These are phyloP conservation scores for Penicillium verhagenii DNA, from an alignment of 495 filamentous ascomycete species.

Conservation along the genomic window DNA sequence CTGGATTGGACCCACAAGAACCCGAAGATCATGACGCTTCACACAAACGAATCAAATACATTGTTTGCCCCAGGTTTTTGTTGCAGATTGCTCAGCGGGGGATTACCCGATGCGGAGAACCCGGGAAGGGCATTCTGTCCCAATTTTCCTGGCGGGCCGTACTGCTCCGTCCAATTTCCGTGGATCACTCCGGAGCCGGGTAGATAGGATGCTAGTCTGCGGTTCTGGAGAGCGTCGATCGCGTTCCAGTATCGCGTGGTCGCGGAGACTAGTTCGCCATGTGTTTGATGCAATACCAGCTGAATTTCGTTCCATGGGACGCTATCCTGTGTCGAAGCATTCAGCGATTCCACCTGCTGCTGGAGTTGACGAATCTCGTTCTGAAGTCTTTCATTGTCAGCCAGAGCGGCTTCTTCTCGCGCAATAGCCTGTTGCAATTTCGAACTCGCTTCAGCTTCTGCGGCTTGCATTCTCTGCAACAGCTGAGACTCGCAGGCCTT, in stretches of 20 bases:
- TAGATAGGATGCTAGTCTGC: slow-evolving; percentile 14
- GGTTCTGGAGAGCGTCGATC: slow-evolving; percentile 12
- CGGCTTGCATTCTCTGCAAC: not conserved
- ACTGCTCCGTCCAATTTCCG: slow-evolving; percentile 4
- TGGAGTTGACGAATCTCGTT: slow-evolving; percentile 7
- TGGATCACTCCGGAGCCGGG: slow-evolving; percentile 14
- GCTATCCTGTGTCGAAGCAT: slow-evolving; percentile 10
- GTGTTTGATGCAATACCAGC: slow-evolving; percentile 11
- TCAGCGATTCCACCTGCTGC: slow-evolving; percentile 15
- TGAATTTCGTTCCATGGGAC: slow-evolving; percentile 17
- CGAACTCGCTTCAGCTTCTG: not conserved
- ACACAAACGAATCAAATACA: not conserved
- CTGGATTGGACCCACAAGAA: not conserved
- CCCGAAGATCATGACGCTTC: not conserved
- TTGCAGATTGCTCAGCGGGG: not conserved
- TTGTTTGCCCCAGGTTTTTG: not conserved
- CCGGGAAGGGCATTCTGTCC: not conserved
- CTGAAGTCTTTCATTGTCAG: slow-evolving; percentile 3
- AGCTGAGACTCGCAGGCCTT: not conserved
- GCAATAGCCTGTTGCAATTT: not conserved
- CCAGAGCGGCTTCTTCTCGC: not conserved
- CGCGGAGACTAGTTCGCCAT: slow-evolving; percentile 11
- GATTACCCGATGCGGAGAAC: slow-evolving; percentile 5
- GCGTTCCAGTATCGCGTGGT: slow-evolving; percentile 11
- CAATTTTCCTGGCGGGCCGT: slow-evolving; percentile 2